Conservation (phyloP, 2,329 filamentous ascomycete species). For the Penicillium sp. region DNA sequence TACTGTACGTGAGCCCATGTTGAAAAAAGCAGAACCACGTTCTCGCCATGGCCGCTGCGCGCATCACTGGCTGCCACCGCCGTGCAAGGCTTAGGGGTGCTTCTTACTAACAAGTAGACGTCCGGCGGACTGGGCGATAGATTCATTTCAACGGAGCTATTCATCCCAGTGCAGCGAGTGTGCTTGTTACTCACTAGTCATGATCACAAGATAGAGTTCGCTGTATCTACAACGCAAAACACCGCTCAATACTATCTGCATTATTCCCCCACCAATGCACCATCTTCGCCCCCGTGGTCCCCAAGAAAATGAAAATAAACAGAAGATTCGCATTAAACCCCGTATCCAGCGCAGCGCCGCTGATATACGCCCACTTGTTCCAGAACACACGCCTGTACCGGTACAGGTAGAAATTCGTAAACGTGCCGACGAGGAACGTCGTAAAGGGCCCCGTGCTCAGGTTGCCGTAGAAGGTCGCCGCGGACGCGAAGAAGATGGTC, state of each 20-base stretch:
- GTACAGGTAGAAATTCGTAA: conserved; percentile 65
- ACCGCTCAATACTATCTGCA: conserved; percentile 59
- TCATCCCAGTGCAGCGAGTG: too few species aligned
- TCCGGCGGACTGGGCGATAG: too few species aligned
- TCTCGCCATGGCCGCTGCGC: too few species aligned
- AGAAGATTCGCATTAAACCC: conserved; percentile 67
- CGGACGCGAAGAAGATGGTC: conserved; percentile 64
- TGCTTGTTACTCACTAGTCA: too few species aligned
- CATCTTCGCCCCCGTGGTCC: conserved; percentile 62
- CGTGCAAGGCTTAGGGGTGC: too few species aligned
- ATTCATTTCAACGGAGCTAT: too few species aligned
- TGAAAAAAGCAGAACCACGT: too few species aligned
- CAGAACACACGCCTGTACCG: conserved; percentile 61
- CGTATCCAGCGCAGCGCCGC: conserved; percentile 66
- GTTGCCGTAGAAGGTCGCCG: conserved; percentile 65
- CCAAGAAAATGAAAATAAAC: conserved; percentile 65
- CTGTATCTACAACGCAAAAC: conserved; percentile 55
- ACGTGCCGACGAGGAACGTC: conserved; percentile 63
- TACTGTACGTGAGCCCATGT: too few species aligned
- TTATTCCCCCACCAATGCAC: conserved; percentile 70
- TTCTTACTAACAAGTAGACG: too few species aligned
- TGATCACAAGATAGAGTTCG: too few species aligned
- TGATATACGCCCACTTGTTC: conserved; percentile 65
- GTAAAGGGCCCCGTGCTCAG: conserved; percentile 64
- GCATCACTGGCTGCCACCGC: too few species aligned